Conservation (phyloP, 495 filamentous ascomycete genomes). For the Talaromyces adpressus region DNA sequence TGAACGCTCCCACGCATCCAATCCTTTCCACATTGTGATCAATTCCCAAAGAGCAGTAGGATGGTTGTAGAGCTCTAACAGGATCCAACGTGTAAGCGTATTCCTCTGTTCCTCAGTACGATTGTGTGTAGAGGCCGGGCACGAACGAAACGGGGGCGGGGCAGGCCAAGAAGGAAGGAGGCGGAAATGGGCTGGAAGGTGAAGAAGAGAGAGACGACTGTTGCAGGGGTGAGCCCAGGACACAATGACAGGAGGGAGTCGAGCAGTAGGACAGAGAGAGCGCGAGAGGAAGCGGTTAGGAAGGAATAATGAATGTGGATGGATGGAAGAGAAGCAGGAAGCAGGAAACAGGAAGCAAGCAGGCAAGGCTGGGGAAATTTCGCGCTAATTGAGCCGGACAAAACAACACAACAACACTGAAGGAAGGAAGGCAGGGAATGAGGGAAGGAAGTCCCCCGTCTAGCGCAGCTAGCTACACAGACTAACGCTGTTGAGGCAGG, state of each 20-base stretch:
- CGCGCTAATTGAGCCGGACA: conserved; percentile 3
- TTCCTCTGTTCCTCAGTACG: background rate
- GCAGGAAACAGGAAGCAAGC: conserved; percentile 13
- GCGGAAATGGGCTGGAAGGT: background rate
- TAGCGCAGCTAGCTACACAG: background rate
- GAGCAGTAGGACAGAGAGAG: conserved; percentile 15
- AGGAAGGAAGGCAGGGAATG: background rate
- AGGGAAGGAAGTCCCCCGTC: background rate
- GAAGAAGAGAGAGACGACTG: background rate
- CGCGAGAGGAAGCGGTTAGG: conserved; percentile 17
- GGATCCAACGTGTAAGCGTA: background rate
- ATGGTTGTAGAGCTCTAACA: background rate
- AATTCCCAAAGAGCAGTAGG: background rate
- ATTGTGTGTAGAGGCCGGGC: background rate
- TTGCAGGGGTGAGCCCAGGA: background rate
- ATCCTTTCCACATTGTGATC: conserved; percentile 10
- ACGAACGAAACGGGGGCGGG: background rate
- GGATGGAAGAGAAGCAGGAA: conserved; percentile 19
- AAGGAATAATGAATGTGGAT: conserved; percentile 13
- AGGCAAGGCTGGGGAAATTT: conserved; percentile 8
- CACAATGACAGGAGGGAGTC: background rate
- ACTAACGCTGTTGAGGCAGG: background rate
- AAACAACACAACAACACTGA: conserved; percentile 4
- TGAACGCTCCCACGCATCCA: conserved; percentile 27
- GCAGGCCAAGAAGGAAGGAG: background rate